Conservation (phyloP, 2,329 filamentous ascomycete genomes). For the Penicillium sp. region DNA sequence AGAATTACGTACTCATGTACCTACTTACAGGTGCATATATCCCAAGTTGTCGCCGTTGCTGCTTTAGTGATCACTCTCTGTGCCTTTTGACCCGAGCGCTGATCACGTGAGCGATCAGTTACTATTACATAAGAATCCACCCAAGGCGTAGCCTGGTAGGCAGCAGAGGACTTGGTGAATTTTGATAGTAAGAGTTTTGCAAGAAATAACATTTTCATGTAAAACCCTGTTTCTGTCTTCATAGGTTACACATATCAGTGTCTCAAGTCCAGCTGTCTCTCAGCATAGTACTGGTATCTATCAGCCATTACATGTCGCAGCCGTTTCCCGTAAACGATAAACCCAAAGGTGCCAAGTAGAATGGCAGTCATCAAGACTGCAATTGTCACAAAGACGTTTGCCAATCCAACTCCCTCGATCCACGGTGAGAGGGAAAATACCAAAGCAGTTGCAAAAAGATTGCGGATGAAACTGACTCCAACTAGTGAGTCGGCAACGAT, state of each 20-base stretch:
- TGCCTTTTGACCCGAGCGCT: too few species aligned
- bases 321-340: constrained; percentile 31
- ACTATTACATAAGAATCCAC: not conserved
- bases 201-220: not conserved
- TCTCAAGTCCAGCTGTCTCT: not conserved
- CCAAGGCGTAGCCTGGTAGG: not conserved
- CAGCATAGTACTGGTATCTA: not conserved
- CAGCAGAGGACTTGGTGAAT: not conserved
- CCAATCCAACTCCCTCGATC: constrained; percentile 34
- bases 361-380: constrained; percentile 32
- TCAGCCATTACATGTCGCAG: constrained; percentile 21
- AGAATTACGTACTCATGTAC: too few species aligned
- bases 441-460: constrained; percentile 45
- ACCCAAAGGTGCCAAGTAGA: constrained; percentile 10
- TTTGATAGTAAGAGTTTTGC: not conserved
- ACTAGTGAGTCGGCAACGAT: constrained; percentile 51
- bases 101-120: too few species aligned
- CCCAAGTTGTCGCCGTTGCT: too few species aligned
- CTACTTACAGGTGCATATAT: too few species aligned
- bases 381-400: constrained; percentile 44
- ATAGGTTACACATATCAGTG: not conserved
- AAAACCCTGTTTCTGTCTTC: not conserved
- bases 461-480: constrained; percentile 47
- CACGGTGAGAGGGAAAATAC: constrained; percentile 49
- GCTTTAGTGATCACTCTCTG: too few species aligned